Evolutionary conservation across 371 early-diverging fungal genomes (phyloP), one percentile per base, ranked within the genome.

Genomic region (Syncephalastrum racemosum): DNA sequence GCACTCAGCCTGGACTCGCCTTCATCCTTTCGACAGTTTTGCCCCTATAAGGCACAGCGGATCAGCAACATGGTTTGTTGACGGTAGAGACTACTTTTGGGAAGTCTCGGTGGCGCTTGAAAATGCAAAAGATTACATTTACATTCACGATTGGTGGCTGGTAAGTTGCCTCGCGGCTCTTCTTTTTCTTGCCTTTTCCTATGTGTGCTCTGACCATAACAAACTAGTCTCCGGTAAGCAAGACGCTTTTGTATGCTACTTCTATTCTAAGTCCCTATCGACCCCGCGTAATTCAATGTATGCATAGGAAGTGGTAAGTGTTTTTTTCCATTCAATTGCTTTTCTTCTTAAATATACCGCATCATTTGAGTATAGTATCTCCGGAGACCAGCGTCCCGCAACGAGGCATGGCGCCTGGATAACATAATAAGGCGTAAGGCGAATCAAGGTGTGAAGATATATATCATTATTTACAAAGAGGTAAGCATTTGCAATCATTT

Each of bases 91-190:
- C 63, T 94, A 94, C 66, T 91, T 92, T 58, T 80, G 80, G 58
- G 86, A 85, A 13, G 66, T 93, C 1, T 84, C 87, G 1, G 83
- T 88, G 44, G 86, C 88, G 5, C 69, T 93, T 53, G 69, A 80
- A 36, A 75, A 77, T 40, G 93, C 93, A 27, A 82, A 83, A 49
- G 67, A 76, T 23, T 78, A 77, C 41, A 88, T 93, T 27, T 92
- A 88, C 67, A 91, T 93, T 49, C 77, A 77, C n/a, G 95, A 90
- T 66, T 95, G 95, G 95, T 94, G 93, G 90, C 71, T 90, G 54
- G 72, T 73, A 58, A 79, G 73, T 14, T 75, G 70, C 39, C 6
- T n/a, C 24, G 19, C 23, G 8, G 8, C 15, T 23, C 10, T 15
- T 5, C 14, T 7, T 40, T 22, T 22, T 53, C 6, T 23, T 42